Conservation (phyloP, 306 rosid genomes). For the Vigna reflexopilosa region DNA sequence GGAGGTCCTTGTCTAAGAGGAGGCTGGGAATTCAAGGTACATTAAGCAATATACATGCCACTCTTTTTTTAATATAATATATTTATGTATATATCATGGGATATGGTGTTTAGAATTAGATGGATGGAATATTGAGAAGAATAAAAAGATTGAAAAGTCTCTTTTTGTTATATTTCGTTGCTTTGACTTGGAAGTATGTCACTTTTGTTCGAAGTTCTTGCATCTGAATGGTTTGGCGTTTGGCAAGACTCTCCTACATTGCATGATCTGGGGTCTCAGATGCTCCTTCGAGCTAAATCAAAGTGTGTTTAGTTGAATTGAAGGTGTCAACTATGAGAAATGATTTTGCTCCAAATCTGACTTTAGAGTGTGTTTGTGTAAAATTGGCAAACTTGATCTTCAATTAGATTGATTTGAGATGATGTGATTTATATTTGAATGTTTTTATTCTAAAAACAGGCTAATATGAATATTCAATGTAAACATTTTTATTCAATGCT, state of each 20-base stretch:
- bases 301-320: too few relatives aligned
- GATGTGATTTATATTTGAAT: background rate
- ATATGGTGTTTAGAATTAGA: background rate
- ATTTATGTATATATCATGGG: background rate
- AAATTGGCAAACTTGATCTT: too few relatives aligned
- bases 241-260: too few relatives aligned
- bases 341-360: too few relatives aligned
- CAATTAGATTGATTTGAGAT: background rate
- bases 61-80: background rate
- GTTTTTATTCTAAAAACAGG: too few relatives aligned
- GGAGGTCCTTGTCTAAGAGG: slow-evolving; percentile 67
- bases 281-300: too few relatives aligned
- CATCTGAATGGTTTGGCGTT: too few relatives aligned
- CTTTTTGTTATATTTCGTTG: background rate
- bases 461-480: too few relatives aligned
- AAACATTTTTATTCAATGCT: too few relatives aligned
- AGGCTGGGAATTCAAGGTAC: slow-evolving; percentile 83
- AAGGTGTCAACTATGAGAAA: too few relatives aligned
- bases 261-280: too few relatives aligned
- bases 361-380: background rate
- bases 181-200: slow-evolving; percentile 7
- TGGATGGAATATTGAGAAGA: slow-evolving; percentile 29
- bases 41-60: background rate
- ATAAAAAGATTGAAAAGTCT: slow-evolving; percentile 11
- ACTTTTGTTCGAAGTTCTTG: too few relatives aligned